Evolutionary conservation across 1,139 yeast species (phyloP).

Genomic region (Zhuliangozyma blackwelliae): DNA sequence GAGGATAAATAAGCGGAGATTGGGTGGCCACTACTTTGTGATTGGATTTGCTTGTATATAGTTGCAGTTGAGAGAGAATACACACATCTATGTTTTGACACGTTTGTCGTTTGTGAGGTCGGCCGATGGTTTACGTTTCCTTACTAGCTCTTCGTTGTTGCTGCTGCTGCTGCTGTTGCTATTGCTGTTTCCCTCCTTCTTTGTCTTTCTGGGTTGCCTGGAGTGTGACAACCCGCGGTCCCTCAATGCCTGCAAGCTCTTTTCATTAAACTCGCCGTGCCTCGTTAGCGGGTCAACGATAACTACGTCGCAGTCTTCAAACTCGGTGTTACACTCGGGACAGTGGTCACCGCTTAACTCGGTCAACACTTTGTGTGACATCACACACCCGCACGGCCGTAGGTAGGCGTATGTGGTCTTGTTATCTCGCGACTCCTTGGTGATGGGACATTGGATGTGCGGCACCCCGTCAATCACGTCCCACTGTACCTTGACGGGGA

Average conservation of each 20-base stretch:
- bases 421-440: conserved; percentile 16
- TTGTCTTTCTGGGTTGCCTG: conserved; percentile 31
- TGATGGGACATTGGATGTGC: conserved; percentile 51
- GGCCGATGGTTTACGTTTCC: conserved; percentile 5
- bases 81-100: conserved; percentile 1
- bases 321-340: conserved; percentile 29
- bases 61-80: too few relatives aligned
- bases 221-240: conserved; percentile 41
- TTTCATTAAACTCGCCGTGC: conserved; percentile 29
- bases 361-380: conserved; percentile 22
- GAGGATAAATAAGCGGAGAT: conserved; percentile 6
- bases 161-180: too few relatives aligned
- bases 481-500: conserved; percentile 26
- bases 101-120: conserved; percentile 1
- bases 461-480: conserved; percentile 14
- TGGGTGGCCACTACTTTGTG: conserved; percentile 1
- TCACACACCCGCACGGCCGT: conserved; percentile 41
- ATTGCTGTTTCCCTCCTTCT: conserved; percentile 21
- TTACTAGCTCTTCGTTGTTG: conserved; percentile 7
- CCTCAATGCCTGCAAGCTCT: conserved; percentile 30
- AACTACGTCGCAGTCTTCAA: conserved; percentile 29
- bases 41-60: too few relatives aligned
- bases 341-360: conserved; percentile 16
- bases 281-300: conserved; percentile 19
- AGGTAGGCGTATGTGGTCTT: conserved; percentile 27